Evolutionary conservation across 768 basidiomycete genomes (phyloP).

Genomic region (Termitomyces eurrhizus): DNA sequence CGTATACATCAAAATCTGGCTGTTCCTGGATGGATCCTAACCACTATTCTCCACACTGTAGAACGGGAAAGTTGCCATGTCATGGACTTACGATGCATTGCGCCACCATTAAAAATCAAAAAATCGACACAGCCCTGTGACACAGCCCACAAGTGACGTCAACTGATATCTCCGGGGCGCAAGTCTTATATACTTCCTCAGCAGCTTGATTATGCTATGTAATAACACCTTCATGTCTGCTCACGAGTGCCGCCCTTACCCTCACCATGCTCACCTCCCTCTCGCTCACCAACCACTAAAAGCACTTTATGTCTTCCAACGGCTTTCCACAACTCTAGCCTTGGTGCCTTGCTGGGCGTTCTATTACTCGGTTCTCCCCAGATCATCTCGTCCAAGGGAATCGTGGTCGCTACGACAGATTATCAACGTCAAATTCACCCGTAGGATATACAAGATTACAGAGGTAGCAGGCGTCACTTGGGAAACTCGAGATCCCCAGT

Average conservation of each 20-base stretch:
- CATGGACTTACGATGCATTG: background rate
- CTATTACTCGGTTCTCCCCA: conserved; percentile 40
- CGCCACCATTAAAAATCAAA: background rate
- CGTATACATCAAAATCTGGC: background rate
- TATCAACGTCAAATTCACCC: conserved; percentile 47
- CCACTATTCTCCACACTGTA: background rate
- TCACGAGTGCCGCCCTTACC: background rate
- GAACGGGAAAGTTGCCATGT: background rate
- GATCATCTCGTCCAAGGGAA: conserved; percentile 39
- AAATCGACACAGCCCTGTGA: background rate
- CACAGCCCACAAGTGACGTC: background rate
- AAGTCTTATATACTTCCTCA: background rate
- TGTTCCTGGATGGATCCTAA: background rate
- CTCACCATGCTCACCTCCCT: background rate
- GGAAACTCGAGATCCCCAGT: conserved; percentile 43
- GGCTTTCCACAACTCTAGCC: conserved; percentile 44
- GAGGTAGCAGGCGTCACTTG: conserved; percentile 56
- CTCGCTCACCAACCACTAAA: background rate
- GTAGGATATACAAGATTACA: conserved; percentile 49
- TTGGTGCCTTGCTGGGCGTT: conserved; percentile 43
- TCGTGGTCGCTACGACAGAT: conserved; percentile 50
- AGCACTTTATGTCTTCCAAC: conserved; percentile 37
- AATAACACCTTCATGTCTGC: background rate
- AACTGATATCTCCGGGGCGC: background rate
- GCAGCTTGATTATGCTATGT: background rate